These are phyloP conservation scores for Pyrenophora seminiperda DNA, from an alignment of 2,329 filamentous ascomycete species.

Conservation along the genomic window DNA sequence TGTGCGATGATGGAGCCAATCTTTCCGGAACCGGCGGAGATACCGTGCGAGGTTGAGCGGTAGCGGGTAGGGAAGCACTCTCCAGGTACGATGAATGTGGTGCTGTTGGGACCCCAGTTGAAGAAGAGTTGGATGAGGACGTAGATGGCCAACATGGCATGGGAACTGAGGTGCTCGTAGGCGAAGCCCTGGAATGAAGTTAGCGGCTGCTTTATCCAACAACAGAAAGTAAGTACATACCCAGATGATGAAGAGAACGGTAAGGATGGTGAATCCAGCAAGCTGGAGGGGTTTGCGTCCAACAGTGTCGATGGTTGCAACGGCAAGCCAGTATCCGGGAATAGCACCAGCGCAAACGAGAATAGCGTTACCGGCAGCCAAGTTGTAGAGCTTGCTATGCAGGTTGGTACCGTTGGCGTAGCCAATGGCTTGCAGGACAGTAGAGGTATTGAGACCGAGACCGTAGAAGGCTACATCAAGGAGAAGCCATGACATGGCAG, in stretches of 20 bases:
- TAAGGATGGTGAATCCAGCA: constrained; percentile 40
- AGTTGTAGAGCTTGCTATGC: constrained; percentile 74
- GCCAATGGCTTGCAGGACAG: constrained; percentile 73
- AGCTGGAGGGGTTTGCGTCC: constrained; percentile 57
- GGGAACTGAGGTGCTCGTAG: constrained; percentile 42
- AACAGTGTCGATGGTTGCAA: constrained; percentile 66
- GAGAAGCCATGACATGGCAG: constrained; percentile 73
- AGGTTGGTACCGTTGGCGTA: constrained; percentile 66
- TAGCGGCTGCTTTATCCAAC: not conserved
- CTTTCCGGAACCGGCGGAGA: constrained; percentile 56
- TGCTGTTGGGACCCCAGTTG: constrained; percentile 57
- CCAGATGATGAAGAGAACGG: constrained; percentile 44
- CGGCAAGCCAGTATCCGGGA: constrained; percentile 73
- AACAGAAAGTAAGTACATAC: constrained; percentile 7
- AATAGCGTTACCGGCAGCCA: constrained; percentile 78
- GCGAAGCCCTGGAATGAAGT: constrained; percentile 31
- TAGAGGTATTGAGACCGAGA: constrained; percentile 75
- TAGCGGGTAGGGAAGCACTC: constrained; percentile 58
- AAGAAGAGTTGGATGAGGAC: constrained; percentile 58
- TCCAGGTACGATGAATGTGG: constrained; percentile 58
- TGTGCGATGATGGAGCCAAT: constrained; percentile 58
- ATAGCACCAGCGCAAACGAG: constrained; percentile 78
- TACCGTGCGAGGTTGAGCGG: constrained; percentile 56
- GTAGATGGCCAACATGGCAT: constrained; percentile 54
- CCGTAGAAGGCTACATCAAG: constrained; percentile 64